Conservation (phyloP, 768 basidiomycete genomes). For the Chalciporus chontae region DNA sequence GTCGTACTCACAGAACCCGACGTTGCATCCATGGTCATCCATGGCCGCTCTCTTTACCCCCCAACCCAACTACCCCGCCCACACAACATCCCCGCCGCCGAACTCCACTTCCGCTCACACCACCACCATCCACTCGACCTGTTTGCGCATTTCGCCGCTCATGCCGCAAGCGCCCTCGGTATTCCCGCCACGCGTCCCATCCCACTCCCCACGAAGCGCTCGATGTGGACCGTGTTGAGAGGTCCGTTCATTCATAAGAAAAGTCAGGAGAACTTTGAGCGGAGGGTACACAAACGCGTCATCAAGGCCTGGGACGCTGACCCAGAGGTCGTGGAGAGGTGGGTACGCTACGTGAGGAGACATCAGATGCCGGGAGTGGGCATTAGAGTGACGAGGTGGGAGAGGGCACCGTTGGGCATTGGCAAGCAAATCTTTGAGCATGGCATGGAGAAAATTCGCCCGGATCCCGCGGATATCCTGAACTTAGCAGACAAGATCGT, state of each 20-base stretch:
- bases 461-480: slow-evolving; percentile 35
- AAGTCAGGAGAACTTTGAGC: slow-evolving; percentile 91
- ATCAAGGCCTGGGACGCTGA: slow-evolving; percentile 93
- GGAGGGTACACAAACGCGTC: slow-evolving; percentile 75
- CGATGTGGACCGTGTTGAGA: slow-evolving; percentile 81
- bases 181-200: slow-evolving; percentile 70
- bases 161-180: slow-evolving; percentile 80
- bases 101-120: slow-evolving; percentile 81
- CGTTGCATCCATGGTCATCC: slow-evolving; percentile 52
- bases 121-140: slow-evolving; percentile 63
- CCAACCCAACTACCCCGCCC: slow-evolving; percentile 58
- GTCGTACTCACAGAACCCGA: slow-evolving; percentile 35
- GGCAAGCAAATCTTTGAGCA: slow-evolving; percentile 38
- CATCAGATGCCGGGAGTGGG: slow-evolving; percentile 86
- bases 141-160: slow-evolving; percentile 79
- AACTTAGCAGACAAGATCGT: slow-evolving; percentile 42
- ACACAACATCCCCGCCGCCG: slow-evolving; percentile 73
- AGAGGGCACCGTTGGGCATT: slow-evolving; percentile 55
- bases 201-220: slow-evolving; percentile 68
- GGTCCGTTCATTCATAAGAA: slow-evolving; percentile 93
- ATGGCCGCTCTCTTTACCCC: slow-evolving; percentile 55
- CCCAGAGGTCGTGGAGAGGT: slow-evolving; percentile 70
- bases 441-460: slow-evolving; percentile 34
- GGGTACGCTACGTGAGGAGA: slow-evolving; percentile 72
- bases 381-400: slow-evolving; percentile 77